These are phyloP conservation scores for Besnoitia besnoiti DNA, from an alignment of 169 alveolate species.

Conservation along the genomic window DNA sequence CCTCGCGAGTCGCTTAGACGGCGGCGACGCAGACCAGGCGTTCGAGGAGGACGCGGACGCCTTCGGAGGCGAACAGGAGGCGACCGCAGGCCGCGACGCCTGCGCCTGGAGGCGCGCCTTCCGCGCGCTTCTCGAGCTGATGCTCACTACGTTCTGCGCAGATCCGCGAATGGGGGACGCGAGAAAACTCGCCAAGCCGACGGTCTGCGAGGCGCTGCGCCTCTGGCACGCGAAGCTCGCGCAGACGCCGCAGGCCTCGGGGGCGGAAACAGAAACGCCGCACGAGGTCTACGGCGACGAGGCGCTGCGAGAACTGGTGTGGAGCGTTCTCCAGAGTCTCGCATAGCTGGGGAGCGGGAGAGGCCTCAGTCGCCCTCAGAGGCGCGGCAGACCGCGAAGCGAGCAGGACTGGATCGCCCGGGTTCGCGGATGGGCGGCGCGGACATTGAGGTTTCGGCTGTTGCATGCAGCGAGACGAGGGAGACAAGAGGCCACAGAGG, in stretches of 20 bases:
- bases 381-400: no score
- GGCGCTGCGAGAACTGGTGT: not conserved
- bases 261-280: not conserved
- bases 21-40: not conserved
- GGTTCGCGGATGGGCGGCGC: no score
- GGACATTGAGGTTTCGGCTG: no score
- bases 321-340: not conserved
- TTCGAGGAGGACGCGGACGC: not conserved
- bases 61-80: not conserved
- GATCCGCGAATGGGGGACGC: not conserved
- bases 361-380: no score
- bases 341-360: no score
- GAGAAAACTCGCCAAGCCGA: not conserved
- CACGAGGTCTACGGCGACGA: no score
- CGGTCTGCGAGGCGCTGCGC: not conserved
- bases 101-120: not conserved
- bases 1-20: no score
- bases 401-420: no score
- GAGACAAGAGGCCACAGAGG: no score
- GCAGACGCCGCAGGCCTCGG: not conserved
- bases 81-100: not conserved
- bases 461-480: no score
- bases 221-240: constrained; percentile 6
- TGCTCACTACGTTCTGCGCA: not conserved
- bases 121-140: not conserved